phyloP scores from a whole-genome alignment of 2,329 filamentous ascomycete genomes.

The Venturia nashicola region DNA sequence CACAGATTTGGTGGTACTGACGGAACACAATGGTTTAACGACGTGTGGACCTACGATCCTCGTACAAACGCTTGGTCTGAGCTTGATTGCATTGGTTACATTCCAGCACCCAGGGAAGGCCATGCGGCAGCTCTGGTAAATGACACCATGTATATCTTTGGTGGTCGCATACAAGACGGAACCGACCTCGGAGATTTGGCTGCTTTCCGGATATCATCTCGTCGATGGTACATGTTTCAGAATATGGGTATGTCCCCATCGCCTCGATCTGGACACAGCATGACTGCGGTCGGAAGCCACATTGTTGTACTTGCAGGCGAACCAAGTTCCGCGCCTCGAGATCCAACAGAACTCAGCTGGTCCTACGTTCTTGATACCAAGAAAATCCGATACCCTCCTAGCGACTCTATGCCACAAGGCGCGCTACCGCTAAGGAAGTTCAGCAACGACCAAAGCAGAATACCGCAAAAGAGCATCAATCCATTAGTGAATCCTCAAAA shows the following conservation, averaged over 20 bases:
- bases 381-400: constrained; percentile 86
- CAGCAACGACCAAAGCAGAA: constrained; percentile 10
- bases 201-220: constrained; percentile 68
- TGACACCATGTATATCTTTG: constrained; percentile 99
- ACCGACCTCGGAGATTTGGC: constrained; percentile 86
- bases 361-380: constrained; percentile 88
- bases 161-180: constrained; percentile 87
- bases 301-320: constrained; percentile 89
- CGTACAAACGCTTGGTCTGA: constrained; percentile 71
- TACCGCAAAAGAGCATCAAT: constrained; percentile 8
- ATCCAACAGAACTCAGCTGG: constrained; percentile 73
- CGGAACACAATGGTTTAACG: constrained; percentile 94
- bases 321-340: constrained; percentile 72
- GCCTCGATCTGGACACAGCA: constrained; percentile 87
- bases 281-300: constrained; percentile 89
- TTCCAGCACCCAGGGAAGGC: constrained; percentile 83
- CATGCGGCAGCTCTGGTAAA: constrained; percentile 88
- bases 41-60: constrained; percentile 94
- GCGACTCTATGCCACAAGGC: constrained; percentile 41
- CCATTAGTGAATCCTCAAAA: not conserved
- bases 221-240: constrained; percentile 97
- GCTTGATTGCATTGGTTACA: constrained; percentile 94
- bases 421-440: constrained; percentile 12
- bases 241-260: constrained; percentile 98
- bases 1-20: constrained; percentile 91